Conservation (phyloP, 768 basidiomycete genomes). For the Podaxis sp. region DNA sequence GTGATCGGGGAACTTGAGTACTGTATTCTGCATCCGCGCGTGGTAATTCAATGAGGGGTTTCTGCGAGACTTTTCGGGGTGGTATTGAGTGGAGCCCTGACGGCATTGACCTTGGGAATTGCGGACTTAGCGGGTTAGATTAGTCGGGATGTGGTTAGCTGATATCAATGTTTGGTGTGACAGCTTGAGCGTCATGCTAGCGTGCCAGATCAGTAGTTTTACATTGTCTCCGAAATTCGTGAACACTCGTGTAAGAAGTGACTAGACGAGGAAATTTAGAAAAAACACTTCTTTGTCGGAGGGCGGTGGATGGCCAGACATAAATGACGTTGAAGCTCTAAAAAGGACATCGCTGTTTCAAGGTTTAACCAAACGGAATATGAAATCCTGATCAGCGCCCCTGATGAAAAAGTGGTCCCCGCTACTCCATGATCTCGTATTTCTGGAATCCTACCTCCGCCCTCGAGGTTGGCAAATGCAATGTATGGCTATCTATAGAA, state of each 20-base stretch:
- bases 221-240: neutral
- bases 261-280: no score
- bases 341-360: no score
- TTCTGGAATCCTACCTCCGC: neutral
- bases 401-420: neutral
- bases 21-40: neutral
- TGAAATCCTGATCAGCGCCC: neutral
- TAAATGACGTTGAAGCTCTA: no score
- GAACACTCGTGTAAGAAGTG: neutral
- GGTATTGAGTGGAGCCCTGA: neutral
- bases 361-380: neutral
- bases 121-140: neutral
- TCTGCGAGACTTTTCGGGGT: neutral
- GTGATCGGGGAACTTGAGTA: neutral
- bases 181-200: neutral
- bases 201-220: neutral
- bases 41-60: neutral
- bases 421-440: neutral
- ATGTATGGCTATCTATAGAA: neutral
- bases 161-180: neutral
- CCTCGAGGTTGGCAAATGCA: neutral
- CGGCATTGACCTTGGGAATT: neutral
- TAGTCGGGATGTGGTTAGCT: neutral
- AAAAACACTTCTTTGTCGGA: no score
- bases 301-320: no score